Evolutionary conservation across 805 yeast genomes (phyloP), one percentile per base, ranked within the genome.

Genomic region (Priceomyces castillae): DNA sequence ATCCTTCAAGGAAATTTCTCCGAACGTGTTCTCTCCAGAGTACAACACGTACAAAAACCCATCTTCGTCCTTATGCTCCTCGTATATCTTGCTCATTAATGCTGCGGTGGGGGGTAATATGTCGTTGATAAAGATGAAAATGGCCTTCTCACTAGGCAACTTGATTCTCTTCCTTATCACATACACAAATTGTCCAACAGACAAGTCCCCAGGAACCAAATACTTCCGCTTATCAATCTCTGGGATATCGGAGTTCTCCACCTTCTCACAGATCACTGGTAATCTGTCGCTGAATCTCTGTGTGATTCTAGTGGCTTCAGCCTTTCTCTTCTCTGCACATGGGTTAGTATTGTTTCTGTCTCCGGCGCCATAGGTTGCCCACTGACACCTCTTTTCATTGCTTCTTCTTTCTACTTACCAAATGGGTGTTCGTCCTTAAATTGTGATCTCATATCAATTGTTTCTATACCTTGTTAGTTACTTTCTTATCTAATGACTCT

Each of bases 61-160:
- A 64, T 94, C 99, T 61, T 92, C 92, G 62, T 94, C 99, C 71
- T 90, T 90, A 69, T 94, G 96, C 66, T 94, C 97, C 58, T 90
- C 95, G 62, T 94, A 94, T 51, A 94, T 86, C 18, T 94, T 79
- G 56, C 95, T 85, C 94, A 94, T 89, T 53, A 94, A 78, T 14
- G 98, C 96, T 16, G 98, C 97, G 2, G 99, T 94, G 37, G 98
- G 98, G 9, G 99, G 99, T 54, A 94, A 77, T 44, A 94, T 90
- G 64, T 94, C 99, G 62, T 94, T 92, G 51, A 94, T 96, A 65
- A 94, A 94, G 53, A 94, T 90, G 68, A 94, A 94, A 52, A 94
- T 92, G 35, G 99, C 99, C 82, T 92, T 90, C 67, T 94, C 99
- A 22, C 96, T 86, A 38, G 97, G 96, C 50, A 94, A 78, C 74